phyloP scores from a whole-genome alignment of 1,284 basidiomycete genomes.

The Fomes fomentarius region DNA sequence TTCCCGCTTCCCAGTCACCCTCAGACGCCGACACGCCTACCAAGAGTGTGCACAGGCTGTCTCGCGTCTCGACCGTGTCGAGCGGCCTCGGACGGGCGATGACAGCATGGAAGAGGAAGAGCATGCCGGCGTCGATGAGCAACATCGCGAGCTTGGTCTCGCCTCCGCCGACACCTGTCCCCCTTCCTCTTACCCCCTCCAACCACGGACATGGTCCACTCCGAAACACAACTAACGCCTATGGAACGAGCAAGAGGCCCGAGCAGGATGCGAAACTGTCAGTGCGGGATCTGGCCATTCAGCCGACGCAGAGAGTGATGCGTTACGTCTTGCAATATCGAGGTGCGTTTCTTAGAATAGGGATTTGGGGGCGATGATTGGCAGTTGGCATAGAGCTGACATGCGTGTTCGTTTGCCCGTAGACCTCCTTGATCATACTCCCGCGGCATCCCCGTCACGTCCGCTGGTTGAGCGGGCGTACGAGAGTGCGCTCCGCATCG shows the following conservation, averaged over 20 bases:
- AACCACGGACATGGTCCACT: background rate
- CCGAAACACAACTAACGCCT: slow-evolving; percentile 3
- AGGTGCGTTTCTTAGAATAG: slow-evolving; percentile 44
- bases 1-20: slow-evolving; percentile 3
- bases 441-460: slow-evolving; percentile 43
- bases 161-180: slow-evolving; percentile 7
- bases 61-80: slow-evolving; percentile 14
- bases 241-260: slow-evolving; percentile 9
- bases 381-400: too few relatives aligned
- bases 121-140: slow-evolving; percentile 28
- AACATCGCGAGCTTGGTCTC: slow-evolving; percentile 21
- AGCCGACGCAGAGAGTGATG: slow-evolving; percentile 70
- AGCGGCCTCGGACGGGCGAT: slow-evolving; percentile 24
- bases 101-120: slow-evolving; percentile 30
- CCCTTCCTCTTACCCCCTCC: background rate
- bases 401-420: too few relatives aligned
- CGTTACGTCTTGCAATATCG: slow-evolving; percentile 69
- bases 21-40: background rate
- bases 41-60: slow-evolving; percentile 7
- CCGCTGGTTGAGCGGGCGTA: slow-evolving; percentile 61
- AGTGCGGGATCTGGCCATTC: slow-evolving; percentile 66
- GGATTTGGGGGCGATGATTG: background rate
- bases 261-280: slow-evolving; percentile 35
- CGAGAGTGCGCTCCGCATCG: slow-evolving; percentile 60
- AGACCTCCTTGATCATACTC: slow-evolving; percentile 51